phyloP scores from a whole-genome alignment of 2,329 filamentous ascomycete genomes.

The Chrysoporthe puriensis region DNA sequence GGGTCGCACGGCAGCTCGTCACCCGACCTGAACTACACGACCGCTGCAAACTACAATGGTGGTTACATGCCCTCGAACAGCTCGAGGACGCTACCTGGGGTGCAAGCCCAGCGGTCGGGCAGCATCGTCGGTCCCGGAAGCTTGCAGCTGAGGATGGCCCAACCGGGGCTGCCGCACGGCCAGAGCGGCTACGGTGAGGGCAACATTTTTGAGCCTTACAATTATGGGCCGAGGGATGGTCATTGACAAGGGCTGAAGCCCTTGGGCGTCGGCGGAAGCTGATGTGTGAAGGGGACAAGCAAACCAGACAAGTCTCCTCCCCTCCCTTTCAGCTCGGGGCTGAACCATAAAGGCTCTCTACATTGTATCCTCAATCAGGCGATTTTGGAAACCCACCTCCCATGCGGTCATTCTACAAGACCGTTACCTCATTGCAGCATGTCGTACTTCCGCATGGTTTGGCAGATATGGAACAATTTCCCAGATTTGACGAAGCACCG shows the following conservation, averaged over 20 bases:
- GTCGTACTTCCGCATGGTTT: neutral
- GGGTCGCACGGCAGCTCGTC: constrained; percentile 24
- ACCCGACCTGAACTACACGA: constrained; percentile 28
- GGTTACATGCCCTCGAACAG: constrained; percentile 22
- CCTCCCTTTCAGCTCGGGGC: neutral
- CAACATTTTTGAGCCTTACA: constrained; percentile 24
- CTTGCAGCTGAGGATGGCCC: constrained; percentile 23
- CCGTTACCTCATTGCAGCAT: neutral
- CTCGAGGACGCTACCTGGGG: constrained; percentile 24
- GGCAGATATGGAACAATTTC: neutral
- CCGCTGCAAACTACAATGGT: constrained; percentile 23
- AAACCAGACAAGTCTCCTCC: neutral
- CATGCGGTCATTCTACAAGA: neutral
- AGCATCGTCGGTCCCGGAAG: constrained; percentile 16
- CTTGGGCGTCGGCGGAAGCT: neutral
- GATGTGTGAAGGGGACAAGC: neutral
- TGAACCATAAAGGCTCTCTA: neutral
- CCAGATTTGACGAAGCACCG: constrained; percentile 1
- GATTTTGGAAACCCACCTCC: neutral
- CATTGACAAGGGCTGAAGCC: constrained; percentile 12
- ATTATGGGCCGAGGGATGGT: constrained; percentile 25
- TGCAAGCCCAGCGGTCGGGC: constrained; percentile 22
- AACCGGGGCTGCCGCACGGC: constrained; percentile 19
- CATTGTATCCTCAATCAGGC: neutral
- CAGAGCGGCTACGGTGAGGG: constrained; percentile 26